phyloP scores from a whole-genome alignment of 2,329 filamentous ascomycete genomes.

The Talaromyces sp. region DNA sequence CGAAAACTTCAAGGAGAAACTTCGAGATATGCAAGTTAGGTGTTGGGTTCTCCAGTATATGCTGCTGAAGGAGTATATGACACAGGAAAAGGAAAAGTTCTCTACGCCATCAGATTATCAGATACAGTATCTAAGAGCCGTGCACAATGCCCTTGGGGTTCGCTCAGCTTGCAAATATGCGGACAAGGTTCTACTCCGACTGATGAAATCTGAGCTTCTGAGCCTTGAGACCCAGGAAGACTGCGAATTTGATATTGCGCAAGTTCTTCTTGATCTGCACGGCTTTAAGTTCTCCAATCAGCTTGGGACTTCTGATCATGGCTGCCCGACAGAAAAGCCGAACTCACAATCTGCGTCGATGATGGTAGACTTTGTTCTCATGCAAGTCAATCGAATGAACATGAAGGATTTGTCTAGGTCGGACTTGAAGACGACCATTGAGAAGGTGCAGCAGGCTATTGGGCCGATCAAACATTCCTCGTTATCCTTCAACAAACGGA shows the following conservation, averaged over 20 bases:
- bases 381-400: conserved; percentile 73
- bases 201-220: conserved; percentile 81
- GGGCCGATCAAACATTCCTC: conserved; percentile 70
- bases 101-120: conserved; percentile 64
- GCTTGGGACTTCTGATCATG: conserved; percentile 69
- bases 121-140: conserved; percentile 70
- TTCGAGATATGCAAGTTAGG: conserved; percentile 82
- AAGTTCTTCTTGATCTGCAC: conserved; percentile 78
- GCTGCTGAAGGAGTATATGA: conserved; percentile 68
- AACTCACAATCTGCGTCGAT: conserved; percentile 75
- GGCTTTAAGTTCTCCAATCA: conserved; percentile 70
- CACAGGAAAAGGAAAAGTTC: conserved; percentile 61
- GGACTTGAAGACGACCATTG: conserved; percentile 82
- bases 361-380: conserved; percentile 76
- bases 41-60: conserved; percentile 85
- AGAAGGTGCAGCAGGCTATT: conserved; percentile 85
- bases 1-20: conserved; percentile 56
- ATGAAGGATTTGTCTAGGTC: conserved; percentile 90
- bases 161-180: conserved; percentile 80
- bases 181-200: conserved; percentile 80
- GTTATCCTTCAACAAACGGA: conserved; percentile 79
- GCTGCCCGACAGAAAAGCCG: conserved; percentile 68
- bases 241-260: conserved; percentile 79
- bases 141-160: conserved; percentile 79
- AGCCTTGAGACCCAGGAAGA: conserved; percentile 70